Evolutionary conservation across 2,329 filamentous ascomycete species (phyloP).

Genomic region (Lachnellula cervina): DNA sequence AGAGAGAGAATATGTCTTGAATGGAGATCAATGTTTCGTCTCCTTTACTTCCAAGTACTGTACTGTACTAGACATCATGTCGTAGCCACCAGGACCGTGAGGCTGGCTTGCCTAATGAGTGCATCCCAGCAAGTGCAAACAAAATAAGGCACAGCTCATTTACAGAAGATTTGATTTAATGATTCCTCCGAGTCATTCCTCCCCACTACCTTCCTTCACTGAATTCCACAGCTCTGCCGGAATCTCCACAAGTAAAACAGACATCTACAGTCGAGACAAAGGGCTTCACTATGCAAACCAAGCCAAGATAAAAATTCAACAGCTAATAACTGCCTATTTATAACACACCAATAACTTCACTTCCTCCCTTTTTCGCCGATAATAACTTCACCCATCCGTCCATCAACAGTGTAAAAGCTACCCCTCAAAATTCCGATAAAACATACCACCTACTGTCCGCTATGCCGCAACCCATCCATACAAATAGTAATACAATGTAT

Average conservation of each 20-base stretch:
- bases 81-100: no score
- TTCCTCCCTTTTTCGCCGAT: not conserved
- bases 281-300: not conserved
- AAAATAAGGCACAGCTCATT: no score
- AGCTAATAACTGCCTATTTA: not conserved
- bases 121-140: no score
- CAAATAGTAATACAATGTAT: not conserved
- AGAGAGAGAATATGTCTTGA: not conserved
- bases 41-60: not conserved
- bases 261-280: no score
- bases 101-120: no score
- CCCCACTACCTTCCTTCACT: no score
- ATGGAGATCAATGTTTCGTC: not conserved
- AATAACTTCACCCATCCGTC: not conserved
- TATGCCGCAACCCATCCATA: not conserved
- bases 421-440: not conserved
- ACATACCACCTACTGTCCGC: not conserved
- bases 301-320: not conserved
- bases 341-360: not conserved
- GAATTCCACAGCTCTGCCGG: not conserved
- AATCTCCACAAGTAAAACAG: not conserved
- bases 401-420: not conserved
- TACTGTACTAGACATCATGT: no score
- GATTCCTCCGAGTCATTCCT: no score
- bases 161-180: no score